Evolutionary conservation across 1,139 yeast species (phyloP).

Genomic region (Yamadazyma buinensis): DNA sequence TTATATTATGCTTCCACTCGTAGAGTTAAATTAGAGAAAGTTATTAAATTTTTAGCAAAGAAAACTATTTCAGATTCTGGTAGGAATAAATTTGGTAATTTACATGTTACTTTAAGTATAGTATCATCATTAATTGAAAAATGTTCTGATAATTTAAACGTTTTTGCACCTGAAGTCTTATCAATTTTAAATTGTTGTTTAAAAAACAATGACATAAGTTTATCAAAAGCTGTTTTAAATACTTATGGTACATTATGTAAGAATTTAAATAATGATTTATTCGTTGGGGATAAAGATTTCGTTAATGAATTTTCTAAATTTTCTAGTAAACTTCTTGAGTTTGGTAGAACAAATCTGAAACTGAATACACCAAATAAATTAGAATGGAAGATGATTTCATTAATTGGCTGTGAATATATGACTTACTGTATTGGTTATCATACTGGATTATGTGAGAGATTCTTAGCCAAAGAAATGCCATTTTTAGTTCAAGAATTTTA

Average conservation of each 20-base stretch:
- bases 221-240: conserved; percentile 48
- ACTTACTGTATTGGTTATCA: conserved; percentile 43
- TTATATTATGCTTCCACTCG: conserved; percentile 91
- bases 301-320: conserved; percentile 47
- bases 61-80: conserved; percentile 62
- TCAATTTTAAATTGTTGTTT: conserved; percentile 45
- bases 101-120: conserved; percentile 76
- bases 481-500: conserved; percentile 32
- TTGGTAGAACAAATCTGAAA: conserved; percentile 16
- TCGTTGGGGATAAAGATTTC: conserved; percentile 68
- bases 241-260: conserved; percentile 61
- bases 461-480: conserved; percentile 40
- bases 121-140: conserved; percentile 64
- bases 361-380: conserved; percentile 29
- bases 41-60: conserved; percentile 63
- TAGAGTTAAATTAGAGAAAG: conserved; percentile 83
- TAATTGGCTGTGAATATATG: conserved; percentile 42
- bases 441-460: conserved; percentile 32
- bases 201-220: conserved; percentile 49
- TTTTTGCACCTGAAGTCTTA: conserved; percentile 65
- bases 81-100: conserved; percentile 68
- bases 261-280: conserved; percentile 62
- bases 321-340: conserved; percentile 30
- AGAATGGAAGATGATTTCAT: conserved; percentile 49
- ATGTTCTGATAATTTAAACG: conserved; percentile 80